Evolutionary conservation across 208 protist species (phyloP).

Genomic region (Leishmania guyanensis): DNA sequence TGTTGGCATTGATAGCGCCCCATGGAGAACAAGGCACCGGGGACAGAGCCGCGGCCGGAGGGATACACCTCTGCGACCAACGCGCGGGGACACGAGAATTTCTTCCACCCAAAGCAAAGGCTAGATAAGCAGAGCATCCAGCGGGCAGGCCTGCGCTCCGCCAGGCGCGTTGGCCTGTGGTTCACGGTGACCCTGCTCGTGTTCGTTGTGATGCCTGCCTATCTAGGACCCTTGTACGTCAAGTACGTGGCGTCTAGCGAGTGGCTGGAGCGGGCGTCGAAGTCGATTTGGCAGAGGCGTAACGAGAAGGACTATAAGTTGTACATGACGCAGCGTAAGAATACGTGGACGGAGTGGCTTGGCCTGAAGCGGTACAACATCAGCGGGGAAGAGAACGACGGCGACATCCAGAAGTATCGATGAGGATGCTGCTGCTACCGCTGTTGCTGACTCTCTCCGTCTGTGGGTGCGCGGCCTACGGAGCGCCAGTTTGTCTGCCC

Average conservation of each 20-base stretch:
- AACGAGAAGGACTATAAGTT: constrained; percentile 86
- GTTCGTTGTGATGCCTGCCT: constrained; percentile 59
- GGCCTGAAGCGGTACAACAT: constrained; percentile 91
- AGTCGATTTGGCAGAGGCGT: constrained; percentile 80
- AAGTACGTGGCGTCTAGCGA: constrained; percentile 70
- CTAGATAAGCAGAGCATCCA: constrained; percentile 62
- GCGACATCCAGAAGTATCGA: constrained; percentile 78
- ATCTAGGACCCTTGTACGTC: constrained; percentile 76
- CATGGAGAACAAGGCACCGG: constrained; percentile 87
- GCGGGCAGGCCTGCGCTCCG: constrained; percentile 69
- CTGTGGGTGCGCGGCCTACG: background rate
- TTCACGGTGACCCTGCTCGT: constrained; percentile 50
- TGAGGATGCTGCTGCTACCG: background rate
- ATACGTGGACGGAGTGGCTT: constrained; percentile 80
- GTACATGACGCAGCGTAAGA: constrained; percentile 91
- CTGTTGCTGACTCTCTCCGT: background rate
- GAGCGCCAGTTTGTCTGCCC: background rate
- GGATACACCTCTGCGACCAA: constrained; percentile 58
- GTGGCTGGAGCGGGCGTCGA: constrained; percentile 74
- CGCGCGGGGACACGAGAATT: constrained; percentile 66
- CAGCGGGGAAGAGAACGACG: constrained; percentile 75
- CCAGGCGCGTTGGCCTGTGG: constrained; percentile 49
- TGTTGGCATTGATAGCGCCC: background rate
- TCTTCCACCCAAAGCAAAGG: constrained; percentile 70
- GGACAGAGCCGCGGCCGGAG: constrained; percentile 56